These are phyloP conservation scores for Ogataea allantospora DNA, from an alignment of 805 yeast genomes.

Conservation along the genomic window DNA sequence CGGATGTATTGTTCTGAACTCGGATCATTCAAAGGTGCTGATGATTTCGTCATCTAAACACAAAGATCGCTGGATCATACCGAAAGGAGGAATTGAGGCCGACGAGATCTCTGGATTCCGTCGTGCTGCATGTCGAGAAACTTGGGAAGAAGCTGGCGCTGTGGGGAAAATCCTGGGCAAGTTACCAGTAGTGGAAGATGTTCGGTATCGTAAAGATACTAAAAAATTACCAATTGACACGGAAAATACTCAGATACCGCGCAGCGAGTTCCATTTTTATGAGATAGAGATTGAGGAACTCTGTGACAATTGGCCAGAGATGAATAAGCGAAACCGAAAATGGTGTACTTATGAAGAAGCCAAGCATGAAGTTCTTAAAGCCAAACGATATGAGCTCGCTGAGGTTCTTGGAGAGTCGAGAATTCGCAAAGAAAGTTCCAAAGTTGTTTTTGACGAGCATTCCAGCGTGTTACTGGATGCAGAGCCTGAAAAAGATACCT, in stretches of 20 bases:
- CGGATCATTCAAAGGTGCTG: slow-evolving; percentile 58
- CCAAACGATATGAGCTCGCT: slow-evolving; percentile 66
- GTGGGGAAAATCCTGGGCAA: slow-evolving; percentile 56
- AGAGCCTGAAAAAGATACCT: slow-evolving; percentile 29
- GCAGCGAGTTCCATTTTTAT: slow-evolving; percentile 85
- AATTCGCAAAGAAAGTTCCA: slow-evolving; percentile 39
- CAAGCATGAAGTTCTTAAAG: slow-evolving; percentile 50
- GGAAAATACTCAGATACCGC: slow-evolving; percentile 45
- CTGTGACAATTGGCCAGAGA: slow-evolving; percentile 75
- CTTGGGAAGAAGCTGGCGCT: slow-evolving; percentile 98
- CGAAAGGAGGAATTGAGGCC: slow-evolving; percentile 91
- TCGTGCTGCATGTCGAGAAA: slow-evolving; percentile 74
- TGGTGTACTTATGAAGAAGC: slow-evolving; percentile 79
- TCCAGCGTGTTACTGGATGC: slow-evolving; percentile 29
- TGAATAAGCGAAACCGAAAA: slow-evolving; percentile 53
- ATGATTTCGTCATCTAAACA: slow-evolving; percentile 76
- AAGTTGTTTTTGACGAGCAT: slow-evolving; percentile 25
- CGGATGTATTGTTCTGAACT: slow-evolving; percentile 78
- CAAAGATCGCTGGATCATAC: slow-evolving; percentile 77
- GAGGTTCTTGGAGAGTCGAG: slow-evolving; percentile 60
- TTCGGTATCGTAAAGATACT: slow-evolving; percentile 27
- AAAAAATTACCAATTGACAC: slow-evolving; percentile 20
- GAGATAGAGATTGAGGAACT: slow-evolving; percentile 65
- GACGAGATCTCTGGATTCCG: slow-evolving; percentile 60
- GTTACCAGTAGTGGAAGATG: slow-evolving; percentile 68